Conservation (phyloP, 306 rosid species). For the Urtica urens region DNA sequence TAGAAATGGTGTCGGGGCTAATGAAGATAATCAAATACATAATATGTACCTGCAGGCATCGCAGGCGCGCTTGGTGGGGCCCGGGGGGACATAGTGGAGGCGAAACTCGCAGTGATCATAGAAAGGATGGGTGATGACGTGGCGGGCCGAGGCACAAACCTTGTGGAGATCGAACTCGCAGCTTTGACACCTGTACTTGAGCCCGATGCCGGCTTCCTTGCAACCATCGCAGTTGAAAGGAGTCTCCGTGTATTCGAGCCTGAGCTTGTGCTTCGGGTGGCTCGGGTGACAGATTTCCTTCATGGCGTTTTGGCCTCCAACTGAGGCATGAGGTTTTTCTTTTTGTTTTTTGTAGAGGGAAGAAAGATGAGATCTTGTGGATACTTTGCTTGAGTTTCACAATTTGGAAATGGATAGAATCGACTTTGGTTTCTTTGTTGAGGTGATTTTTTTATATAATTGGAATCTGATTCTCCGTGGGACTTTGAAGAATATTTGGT, state of each 20-base stretch:
- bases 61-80: slow-evolving; percentile 24
- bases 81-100: slow-evolving; percentile 24
- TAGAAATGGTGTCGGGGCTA: no score
- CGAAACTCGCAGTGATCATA: slow-evolving; percentile 36
- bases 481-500: slow-evolving; percentile 12
- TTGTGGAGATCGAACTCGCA: slow-evolving; percentile 40
- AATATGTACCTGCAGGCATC: slow-evolving; percentile 40
- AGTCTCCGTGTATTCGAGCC: slow-evolving; percentile 32
- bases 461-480: slow-evolving; percentile 33
- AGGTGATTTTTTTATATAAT: no score
- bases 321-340: not conserved
- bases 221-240: slow-evolving; percentile 53
- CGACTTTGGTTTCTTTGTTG: slow-evolving; percentile 13
- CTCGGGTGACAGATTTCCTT: slow-evolving; percentile 32
- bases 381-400: slow-evolving; percentile 31
- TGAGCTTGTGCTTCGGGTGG: slow-evolving; percentile 38
- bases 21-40: no score
- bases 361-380: slow-evolving; percentile 5
- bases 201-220: slow-evolving; percentile 49
- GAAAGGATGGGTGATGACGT: slow-evolving; percentile 26
- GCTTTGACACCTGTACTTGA: slow-evolving; percentile 34
- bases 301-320: slow-evolving; percentile 10
- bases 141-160: slow-evolving; percentile 27
- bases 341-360: no score
- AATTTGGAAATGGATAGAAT: slow-evolving; percentile 22